These are phyloP conservation scores for Colletotrichum sp. DNA, from an alignment of 2,329 filamentous ascomycete species.

Conservation along the genomic window DNA sequence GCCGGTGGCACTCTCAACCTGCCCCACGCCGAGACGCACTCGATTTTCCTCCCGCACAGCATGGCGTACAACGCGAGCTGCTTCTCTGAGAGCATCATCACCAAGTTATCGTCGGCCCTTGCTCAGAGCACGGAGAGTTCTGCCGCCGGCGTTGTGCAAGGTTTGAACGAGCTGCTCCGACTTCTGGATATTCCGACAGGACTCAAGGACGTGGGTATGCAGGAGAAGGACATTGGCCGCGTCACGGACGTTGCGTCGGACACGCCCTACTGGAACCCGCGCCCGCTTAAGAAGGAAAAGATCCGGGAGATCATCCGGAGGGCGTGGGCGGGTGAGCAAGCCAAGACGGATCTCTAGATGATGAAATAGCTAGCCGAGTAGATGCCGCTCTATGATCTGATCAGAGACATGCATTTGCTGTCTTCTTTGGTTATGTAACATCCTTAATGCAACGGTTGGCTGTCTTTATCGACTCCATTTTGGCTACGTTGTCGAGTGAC, in stretches of 20 bases:
- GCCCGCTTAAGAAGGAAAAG: constrained; percentile 51
- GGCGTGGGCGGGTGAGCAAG: constrained; percentile 61
- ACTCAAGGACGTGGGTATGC: constrained; percentile 59
- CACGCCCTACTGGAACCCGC: constrained; percentile 64
- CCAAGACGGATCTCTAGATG: constrained; percentile 52
- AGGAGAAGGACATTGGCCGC: constrained; percentile 60
- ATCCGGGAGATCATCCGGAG: constrained; percentile 61
- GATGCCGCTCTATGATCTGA: background rate
- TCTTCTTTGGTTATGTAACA: background rate
- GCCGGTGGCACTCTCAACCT: constrained; percentile 13
- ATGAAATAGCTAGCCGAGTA: background rate
- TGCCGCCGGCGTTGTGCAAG: constrained; percentile 3
- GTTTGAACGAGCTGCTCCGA: constrained; percentile 13
- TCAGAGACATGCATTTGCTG: background rate
- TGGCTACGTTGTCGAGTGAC: background rate
- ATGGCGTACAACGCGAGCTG: constrained; percentile 8
- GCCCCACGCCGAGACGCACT: constrained; percentile 20
- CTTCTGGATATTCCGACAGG: constrained; percentile 53
- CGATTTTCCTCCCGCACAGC: constrained; percentile 15
- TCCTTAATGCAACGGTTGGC: background rate
- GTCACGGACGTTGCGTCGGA: constrained; percentile 60
- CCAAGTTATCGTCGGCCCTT: constrained; percentile 1
- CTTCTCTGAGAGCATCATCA: background rate
- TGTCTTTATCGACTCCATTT: background rate
- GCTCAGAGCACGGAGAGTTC: constrained; percentile 8